Conservation (phyloP, 2,329 filamentous ascomycete genomes). For the Xylaria polymorpha region DNA sequence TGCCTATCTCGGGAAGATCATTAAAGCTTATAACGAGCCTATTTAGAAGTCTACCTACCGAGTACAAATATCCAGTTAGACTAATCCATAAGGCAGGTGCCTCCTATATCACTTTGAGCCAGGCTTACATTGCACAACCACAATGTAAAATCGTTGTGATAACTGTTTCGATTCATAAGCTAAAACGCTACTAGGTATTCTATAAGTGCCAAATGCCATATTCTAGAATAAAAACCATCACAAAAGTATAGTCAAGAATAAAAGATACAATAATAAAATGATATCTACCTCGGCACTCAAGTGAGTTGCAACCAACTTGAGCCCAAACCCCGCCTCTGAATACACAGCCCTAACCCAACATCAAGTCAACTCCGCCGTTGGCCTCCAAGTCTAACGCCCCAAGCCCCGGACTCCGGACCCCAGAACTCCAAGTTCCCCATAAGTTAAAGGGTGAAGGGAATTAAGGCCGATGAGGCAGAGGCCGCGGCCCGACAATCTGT, state of each 20-base stretch:
- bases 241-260: not conserved
- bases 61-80: no score
- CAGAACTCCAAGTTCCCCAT: not conserved
- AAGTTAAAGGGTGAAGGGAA: not conserved
- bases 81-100: no score
- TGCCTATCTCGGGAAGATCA: no score
- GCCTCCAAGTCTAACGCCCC: not conserved
- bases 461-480: conserved; percentile 62
- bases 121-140: no score
- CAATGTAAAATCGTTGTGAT: no score
- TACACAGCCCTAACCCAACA: not conserved
- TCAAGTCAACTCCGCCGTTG: not conserved
- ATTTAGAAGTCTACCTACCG: no score
- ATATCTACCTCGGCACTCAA: conserved; percentile 13
- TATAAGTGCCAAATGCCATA: no score
- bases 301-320: not conserved
- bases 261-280: conserved; percentile 19
- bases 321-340: not conserved
- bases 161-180: no score
- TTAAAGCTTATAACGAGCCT: no score
- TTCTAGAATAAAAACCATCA: not conserved
- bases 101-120: no score
- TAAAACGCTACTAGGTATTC: no score
- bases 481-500: conserved; percentile 83
- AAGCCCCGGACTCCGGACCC: not conserved